phyloP scores from a whole-genome alignment of 768 basidiomycete species.

The Auriscalpium microsporum region DNA sequence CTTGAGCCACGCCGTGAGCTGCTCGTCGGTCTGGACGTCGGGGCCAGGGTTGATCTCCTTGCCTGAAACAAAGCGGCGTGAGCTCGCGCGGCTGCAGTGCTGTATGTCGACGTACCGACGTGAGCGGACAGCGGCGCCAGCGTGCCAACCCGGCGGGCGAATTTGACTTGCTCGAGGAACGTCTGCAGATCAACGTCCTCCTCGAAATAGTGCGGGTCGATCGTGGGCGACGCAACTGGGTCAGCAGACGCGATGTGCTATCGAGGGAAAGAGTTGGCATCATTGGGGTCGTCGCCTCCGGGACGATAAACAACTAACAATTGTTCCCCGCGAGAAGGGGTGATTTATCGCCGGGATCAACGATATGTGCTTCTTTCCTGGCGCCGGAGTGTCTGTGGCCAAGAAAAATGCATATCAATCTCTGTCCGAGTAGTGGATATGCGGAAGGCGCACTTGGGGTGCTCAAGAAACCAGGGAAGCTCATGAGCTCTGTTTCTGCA shows the following conservation, averaged over 20 bases:
- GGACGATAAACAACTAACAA: conserved; percentile 25
- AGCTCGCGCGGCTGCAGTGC: background rate
- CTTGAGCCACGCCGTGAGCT: conserved; percentile 22
- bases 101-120: conserved; percentile 9
- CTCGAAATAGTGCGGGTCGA: conserved; percentile 27
- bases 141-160: conserved; percentile 17
- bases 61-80: background rate
- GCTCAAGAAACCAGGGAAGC: conserved; percentile 20
- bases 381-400: conserved; percentile 24
- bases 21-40: conserved; percentile 21
- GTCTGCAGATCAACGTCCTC: conserved; percentile 24
- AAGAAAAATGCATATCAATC: too few relatives aligned
- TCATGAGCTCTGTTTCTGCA: conserved; percentile 27
- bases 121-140: conserved; percentile 20
- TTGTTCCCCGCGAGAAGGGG: conserved; percentile 39
- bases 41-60: conserved; percentile 19
- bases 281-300: background rate
- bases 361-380: conserved; percentile 36
- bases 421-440: background rate
- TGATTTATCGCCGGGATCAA: conserved; percentile 31
- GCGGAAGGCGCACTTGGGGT: conserved; percentile 16
- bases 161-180: conserved; percentile 23
- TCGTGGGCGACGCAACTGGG: conserved; percentile 19
- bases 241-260: conserved; percentile 25
- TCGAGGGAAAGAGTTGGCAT: background rate